A percentile compares a stretch with the other conserved stretches of the same genome.
Conservation (phyloP, 1,139 yeast genomes). For the Zygosaccharomyces pseudobailii region DNA sequence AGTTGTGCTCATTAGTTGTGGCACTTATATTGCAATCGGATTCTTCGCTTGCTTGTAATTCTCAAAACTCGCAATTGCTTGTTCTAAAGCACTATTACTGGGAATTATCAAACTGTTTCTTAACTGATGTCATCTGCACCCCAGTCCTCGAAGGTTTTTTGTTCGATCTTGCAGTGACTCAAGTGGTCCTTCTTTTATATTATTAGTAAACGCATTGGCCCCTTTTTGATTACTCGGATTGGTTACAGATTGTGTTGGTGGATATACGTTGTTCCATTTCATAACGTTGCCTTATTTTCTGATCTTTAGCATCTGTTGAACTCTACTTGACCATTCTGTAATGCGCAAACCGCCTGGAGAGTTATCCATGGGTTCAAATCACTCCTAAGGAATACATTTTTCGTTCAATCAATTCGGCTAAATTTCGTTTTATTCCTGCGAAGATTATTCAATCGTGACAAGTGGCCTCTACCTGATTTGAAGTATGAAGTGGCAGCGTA, state of each 20-base stretch:
- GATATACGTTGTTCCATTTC: conserved; percentile 13
- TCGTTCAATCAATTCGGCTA: no score
- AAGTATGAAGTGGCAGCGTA: no score
- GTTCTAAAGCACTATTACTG: conserved; percentile 41
- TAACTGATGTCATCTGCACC: conserved; percentile 38
- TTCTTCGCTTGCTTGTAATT: conserved; percentile 8
- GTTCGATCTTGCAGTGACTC: conserved; percentile 7
- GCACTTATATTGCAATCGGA: conserved; percentile 35
- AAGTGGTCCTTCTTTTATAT: conserved; percentile 14
- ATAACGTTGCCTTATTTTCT: conserved; percentile 3
- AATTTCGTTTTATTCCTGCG: no score
- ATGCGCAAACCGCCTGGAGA: not conserved
- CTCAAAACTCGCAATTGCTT: conserved; percentile 36
- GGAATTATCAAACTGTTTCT: conserved; percentile 40
- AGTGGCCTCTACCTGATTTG: no score
- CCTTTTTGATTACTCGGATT: conserved; percentile 8
- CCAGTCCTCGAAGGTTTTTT: conserved; percentile 1
- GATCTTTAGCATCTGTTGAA: not conserved
- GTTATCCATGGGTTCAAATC: no score
- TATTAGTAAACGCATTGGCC: conserved; percentile 14
- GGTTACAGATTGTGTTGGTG: conserved; percentile 10
- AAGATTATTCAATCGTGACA: no score
- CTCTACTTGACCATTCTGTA: not conserved
- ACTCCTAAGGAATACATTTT: no score
- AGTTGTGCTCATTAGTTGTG: conserved; percentile 39